Base-by-base conservation (phyloP, 2,329 filamentous ascomycete species). In the Colletotrichum coccodes region DNA sequence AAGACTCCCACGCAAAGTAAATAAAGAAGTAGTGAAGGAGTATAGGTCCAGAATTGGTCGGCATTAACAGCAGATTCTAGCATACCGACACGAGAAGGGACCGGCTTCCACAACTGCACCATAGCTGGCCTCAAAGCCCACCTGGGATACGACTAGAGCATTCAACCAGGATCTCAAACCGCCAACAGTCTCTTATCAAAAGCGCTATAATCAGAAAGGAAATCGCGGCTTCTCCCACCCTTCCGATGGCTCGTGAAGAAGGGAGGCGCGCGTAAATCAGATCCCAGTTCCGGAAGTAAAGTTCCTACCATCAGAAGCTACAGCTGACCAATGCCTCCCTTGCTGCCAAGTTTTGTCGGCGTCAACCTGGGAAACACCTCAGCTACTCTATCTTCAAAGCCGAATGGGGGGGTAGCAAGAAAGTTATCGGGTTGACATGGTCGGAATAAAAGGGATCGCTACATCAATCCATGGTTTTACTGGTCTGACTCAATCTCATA, bases 91-190 rank as follows among this genome's bases (percentile, higher is more conserved):
- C n/a, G n/a, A n/a, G n/a, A n/a, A n/a, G n/a, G n/a, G 30, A 34
- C n/a, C 18, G 3, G 32, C 18, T 26, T 30, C 40, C 23, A n/a
- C 32, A 9, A 8, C 23, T 7, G 11, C 7, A 32, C 32, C 46
- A 60, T 34, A 49, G 47, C 34, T 34, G 38, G 47, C 34, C 56
- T 47, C 56, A 23, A 30, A 30, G 26, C 32, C 40, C 58, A 26
- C 36, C 9, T 18, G 4, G 6, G 1, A 34, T 38, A 26, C 34
- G n/a, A 7, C 46, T 23, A 14, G 23, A 34, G 34, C 44, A n/a
- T 32, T 44, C 34, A 34, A 36, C 11, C 4, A 23, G 46, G 18
- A 34, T 42, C 42, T 42, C 28, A 42, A 61, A 34, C 4, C 34
- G 18, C 23, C 23, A 14, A 6, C 12, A 53, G 23, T 40, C 34